A percentile compares a stretch with the other conserved stretches of the same genome.
Evolutionary conservation across 306 rosid species (phyloP).

Genomic region (Sicyos edulis): DNA sequence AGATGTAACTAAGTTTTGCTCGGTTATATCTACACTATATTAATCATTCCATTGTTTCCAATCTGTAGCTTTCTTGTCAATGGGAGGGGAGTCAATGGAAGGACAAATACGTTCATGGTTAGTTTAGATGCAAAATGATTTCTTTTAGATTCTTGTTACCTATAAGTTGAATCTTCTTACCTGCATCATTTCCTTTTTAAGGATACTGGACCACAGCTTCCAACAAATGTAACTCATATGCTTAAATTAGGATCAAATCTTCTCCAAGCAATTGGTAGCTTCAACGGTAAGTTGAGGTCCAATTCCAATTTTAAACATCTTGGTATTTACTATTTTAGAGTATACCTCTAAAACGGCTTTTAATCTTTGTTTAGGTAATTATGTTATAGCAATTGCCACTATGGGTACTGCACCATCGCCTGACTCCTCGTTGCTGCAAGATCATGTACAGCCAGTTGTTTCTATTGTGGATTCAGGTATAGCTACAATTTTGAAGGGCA

Average conservation of each 20-base stretch:
- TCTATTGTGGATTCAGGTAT: constrained; percentile 55
- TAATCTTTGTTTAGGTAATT: constrained; percentile 54
- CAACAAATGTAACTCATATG: constrained; percentile 56
- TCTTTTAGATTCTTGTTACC: neutral
- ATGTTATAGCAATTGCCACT: constrained; percentile 60
- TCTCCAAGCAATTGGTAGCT: constrained; percentile 85
- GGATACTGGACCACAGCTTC: constrained; percentile 92
- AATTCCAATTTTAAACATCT: constrained; percentile 22
- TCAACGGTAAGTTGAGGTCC: constrained; percentile 51
- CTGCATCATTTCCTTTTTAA: constrained; percentile 28
- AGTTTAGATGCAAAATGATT: constrained; percentile 21
- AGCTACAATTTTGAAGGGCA: constrained; percentile 14
- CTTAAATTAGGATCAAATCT: constrained; percentile 81
- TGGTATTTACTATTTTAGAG: constrained; percentile 23
- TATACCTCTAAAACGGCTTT: constrained; percentile 28
- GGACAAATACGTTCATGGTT: constrained; percentile 58
- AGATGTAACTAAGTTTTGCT: neutral
- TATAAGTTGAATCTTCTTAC: constrained; percentile 21
- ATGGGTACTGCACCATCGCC: constrained; percentile 43
- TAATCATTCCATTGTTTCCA: constrained; percentile 18
- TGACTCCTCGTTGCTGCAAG: constrained; percentile 46
- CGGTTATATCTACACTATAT: constrained; percentile 1
- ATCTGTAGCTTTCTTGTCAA: constrained; percentile 74
- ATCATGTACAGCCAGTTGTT: constrained; percentile 52
- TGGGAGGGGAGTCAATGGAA: constrained; percentile 61